Conservation (phyloP, 1,284 basidiomycete genomes). For the Laetiporus sulphureus region DNA sequence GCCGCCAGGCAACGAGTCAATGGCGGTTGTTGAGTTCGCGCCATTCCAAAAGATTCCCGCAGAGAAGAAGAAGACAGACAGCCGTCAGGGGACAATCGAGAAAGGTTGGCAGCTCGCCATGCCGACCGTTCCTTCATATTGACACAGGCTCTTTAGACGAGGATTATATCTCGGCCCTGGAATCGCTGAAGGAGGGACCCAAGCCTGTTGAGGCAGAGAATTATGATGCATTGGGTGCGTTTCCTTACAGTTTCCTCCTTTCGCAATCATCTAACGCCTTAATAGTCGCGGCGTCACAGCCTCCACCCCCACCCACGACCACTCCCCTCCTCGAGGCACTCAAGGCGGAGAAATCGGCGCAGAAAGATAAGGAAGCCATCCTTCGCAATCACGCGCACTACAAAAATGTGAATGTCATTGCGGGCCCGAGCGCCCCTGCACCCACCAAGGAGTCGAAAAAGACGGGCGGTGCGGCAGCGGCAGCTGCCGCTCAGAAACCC, state of each 20-base stretch:
- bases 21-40: conserved; percentile 90
- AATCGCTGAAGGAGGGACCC: conserved; percentile 45
- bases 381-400: conserved; percentile 65
- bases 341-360: conserved; percentile 70
- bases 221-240: conserved; percentile 58
- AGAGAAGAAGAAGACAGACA: conserved; percentile 69
- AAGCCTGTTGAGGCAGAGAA: conserved; percentile 50
- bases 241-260: not conserved
- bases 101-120: conserved; percentile 41
- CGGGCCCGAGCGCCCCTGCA: conserved; percentile 9
- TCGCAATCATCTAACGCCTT: conserved; percentile 27
- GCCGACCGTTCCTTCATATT: not conserved
- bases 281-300: conserved; percentile 54
- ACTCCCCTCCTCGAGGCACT: conserved; percentile 88
- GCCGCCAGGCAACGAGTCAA: conserved; percentile 74
- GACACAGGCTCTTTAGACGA: conserved; percentile 24
- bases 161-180: conserved; percentile 67
- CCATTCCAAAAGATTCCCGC: conserved; percentile 83
- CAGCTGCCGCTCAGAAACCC: conserved; percentile 13
- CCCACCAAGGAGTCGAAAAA: conserved; percentile 44
- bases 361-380: conserved; percentile 65
- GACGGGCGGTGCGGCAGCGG: conserved; percentile 12
- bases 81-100: conserved; percentile 70
- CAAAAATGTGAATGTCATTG: conserved; percentile 35
- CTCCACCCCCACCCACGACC: conserved; percentile 58